Evolutionary conservation across 2,329 filamentous ascomycete species (phyloP).

Genomic region (Thielaviopsis populi): DNA sequence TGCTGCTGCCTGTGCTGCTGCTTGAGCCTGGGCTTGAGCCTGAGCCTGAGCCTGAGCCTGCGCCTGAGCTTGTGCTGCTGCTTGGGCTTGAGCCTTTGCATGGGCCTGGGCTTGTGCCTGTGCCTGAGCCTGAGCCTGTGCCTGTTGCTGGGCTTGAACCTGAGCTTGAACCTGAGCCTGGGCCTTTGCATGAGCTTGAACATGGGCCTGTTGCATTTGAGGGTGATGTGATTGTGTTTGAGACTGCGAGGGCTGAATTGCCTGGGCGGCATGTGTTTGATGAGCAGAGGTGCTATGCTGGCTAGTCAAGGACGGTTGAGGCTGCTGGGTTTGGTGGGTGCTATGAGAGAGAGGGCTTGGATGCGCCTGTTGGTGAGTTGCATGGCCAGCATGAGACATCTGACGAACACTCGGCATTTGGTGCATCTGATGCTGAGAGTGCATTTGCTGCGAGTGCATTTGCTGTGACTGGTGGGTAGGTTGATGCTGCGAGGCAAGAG

Average conservation of each 20-base stretch:
- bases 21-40: constrained; percentile 26
- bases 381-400: constrained; percentile 11
- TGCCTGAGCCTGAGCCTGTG: constrained; percentile 20
- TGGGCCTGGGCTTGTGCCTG: constrained; percentile 13
- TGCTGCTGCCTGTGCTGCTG: constrained; percentile 19
- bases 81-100: constrained; percentile 9
- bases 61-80: constrained; percentile 10
- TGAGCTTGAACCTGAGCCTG: constrained; percentile 14
- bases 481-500: constrained; percentile 21
- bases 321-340: constrained; percentile 16
- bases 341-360: constrained; percentile 12
- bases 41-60: constrained; percentile 15
- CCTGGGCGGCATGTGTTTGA: constrained; percentile 18
- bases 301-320: constrained; percentile 16
- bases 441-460: constrained; percentile 11
- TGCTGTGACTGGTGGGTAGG: constrained; percentile 13
- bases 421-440: constrained; percentile 12
- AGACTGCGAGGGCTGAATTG: constrained; percentile 21
- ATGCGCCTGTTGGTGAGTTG: constrained; percentile 14
- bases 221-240: constrained; percentile 19
- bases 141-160: constrained; percentile 10
- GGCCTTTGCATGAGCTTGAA: constrained; percentile 9
- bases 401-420: constrained; percentile 12
- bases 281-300: constrained; percentile 18
- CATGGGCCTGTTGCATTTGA: constrained; percentile 13